Percentiles rank a stretch among this genome's conserved stretches.
Evolutionary conservation across 2,329 filamentous ascomycete genomes (phyloP).

Genomic region (Phialophora tarda): DNA sequence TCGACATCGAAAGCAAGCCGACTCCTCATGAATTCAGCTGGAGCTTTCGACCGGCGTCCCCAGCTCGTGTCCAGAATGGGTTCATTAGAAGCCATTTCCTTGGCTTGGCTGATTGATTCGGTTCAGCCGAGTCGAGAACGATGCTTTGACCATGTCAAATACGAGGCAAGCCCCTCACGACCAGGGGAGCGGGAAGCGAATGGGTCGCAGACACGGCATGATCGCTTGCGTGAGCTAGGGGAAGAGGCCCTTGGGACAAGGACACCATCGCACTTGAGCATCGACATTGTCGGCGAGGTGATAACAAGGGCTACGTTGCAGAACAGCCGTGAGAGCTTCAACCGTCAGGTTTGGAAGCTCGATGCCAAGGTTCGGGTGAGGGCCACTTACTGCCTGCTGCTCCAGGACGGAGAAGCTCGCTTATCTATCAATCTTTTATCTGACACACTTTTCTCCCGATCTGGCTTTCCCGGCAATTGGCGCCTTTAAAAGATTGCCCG

Average conservation of each 20-base stretch:
- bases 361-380: background rate
- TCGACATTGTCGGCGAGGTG: background rate
- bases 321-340: background rate
- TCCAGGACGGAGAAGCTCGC: background rate
- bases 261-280: background rate
- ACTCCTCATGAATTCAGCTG: background rate
- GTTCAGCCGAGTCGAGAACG: background rate
- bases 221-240: background rate
- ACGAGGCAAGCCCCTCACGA: conserved; percentile 1
- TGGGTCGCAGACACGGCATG: background rate
- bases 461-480: background rate
- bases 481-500: background rate
- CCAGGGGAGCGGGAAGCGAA: background rate
- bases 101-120: background rate
- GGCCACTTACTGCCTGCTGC: background rate
- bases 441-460: background rate
- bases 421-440: conserved; percentile 2
- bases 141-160: background rate
- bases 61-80: background rate
- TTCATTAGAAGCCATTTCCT: background rate
- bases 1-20: background rate
- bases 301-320: too few relatives aligned
- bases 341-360: background rate
- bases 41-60: background rate
- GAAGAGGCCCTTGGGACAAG: background rate